A percentile compares a stretch with the other conserved stretches of the same genome.
Conservation (phyloP, 768 basidiomycete genomes). For the Boletus sp. region DNA sequence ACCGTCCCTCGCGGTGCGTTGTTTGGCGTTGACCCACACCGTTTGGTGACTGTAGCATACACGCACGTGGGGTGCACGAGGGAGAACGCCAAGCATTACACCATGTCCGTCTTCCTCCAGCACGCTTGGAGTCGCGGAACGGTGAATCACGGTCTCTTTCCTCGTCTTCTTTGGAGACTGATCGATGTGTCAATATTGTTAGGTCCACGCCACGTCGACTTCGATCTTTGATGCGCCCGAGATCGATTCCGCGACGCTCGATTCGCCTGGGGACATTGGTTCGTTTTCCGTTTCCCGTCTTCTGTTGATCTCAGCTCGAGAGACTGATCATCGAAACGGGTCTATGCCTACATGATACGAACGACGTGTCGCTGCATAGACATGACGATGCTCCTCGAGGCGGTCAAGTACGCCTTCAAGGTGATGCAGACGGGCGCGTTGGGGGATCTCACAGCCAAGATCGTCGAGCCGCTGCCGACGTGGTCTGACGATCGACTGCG, state of each 20-base stretch:
- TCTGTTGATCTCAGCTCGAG: no score
- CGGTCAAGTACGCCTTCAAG: slow-evolving; percentile 8
- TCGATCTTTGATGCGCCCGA: slow-evolving; percentile 17
- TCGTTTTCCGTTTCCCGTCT: neutral
- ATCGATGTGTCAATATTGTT: neutral
- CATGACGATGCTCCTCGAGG: slow-evolving; percentile 17
- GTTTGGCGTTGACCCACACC: neutral
- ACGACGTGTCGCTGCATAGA: neutral
- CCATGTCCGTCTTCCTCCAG: slow-evolving; percentile 7
- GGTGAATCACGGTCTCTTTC: neutral
- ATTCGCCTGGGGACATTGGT: slow-evolving; percentile 12
- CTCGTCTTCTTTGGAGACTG: neutral
- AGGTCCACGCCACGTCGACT: slow-evolving; percentile 15
- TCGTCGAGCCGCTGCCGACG: slow-evolving; percentile 14
- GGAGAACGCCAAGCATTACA: slow-evolving; percentile 13
- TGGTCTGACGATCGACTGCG: slow-evolving; percentile 15
- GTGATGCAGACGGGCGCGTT: neutral
- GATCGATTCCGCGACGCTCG: slow-evolving; percentile 13
- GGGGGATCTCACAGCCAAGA: slow-evolving; percentile 10
- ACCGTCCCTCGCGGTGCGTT: no score
- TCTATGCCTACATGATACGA: no score
- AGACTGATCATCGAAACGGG: no score
- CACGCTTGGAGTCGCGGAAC: slow-evolving; percentile 20
- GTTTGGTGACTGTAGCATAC: neutral
- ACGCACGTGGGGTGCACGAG: slow-evolving; percentile 7